Evolutionary conservation across 2,329 filamentous ascomycete genomes (phyloP).

Genomic region (Fusarium sp.): DNA sequence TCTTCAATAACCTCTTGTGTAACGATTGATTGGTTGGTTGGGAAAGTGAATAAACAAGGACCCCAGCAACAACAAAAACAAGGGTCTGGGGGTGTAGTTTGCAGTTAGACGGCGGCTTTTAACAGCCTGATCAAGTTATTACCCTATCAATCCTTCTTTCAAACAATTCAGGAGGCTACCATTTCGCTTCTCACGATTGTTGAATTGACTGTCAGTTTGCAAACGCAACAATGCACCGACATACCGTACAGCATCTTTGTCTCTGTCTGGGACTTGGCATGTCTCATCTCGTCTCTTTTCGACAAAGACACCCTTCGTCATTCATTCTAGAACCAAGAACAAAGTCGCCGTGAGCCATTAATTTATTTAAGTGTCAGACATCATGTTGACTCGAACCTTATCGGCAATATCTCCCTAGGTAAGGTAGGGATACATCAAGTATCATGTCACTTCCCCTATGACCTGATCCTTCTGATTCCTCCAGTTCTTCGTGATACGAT

Average conservation of each 20-base stretch:
- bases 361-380: slow-evolving; percentile 1
- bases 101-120: slow-evolving; percentile 10
- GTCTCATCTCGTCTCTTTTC: slow-evolving; percentile 13
- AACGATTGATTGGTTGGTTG: slow-evolving; percentile 3
- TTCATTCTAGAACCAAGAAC: slow-evolving; percentile 6
- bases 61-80: slow-evolving; percentile 4
- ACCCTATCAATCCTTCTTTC: slow-evolving; percentile 27
- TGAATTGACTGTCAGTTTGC: background rate
- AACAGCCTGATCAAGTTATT: slow-evolving; percentile 21
- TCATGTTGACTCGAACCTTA: background rate
- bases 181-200: background rate
- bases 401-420: background rate
- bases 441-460: background rate
- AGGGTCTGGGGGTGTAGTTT: background rate
- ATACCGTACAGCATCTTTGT: slow-evolving; percentile 4
- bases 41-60: slow-evolving; percentile 27
- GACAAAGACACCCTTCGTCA: slow-evolving; percentile 1
- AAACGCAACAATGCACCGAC: background rate
- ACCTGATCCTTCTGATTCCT: background rate
- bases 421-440: background rate
- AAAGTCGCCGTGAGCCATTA: background rate
- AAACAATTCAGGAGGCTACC: slow-evolving; percentile 1
- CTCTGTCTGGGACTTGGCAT: background rate
- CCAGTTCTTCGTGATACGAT: background rate
- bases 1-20: background rate